These are phyloP conservation scores for Teunomyces kruisii DNA, from an alignment of 805 yeast species.

Conservation along the genomic window DNA sequence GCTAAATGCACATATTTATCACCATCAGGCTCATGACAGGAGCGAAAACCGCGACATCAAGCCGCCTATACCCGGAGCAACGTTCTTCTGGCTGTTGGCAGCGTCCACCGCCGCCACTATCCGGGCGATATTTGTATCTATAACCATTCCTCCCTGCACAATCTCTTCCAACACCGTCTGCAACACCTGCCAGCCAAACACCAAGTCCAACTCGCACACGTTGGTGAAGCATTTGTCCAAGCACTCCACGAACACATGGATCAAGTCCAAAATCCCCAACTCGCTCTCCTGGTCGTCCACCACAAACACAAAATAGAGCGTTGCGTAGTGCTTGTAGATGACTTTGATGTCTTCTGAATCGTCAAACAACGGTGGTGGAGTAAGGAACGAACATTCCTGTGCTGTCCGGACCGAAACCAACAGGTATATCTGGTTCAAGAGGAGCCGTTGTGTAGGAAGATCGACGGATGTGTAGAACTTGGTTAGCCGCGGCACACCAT, in stretches of 20 bases:
- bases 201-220: constrained; percentile 93
- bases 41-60: constrained; percentile 3
- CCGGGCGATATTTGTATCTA: constrained; percentile 80
- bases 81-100: constrained; percentile 52
- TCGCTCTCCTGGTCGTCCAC: constrained; percentile 97
- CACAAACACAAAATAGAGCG: constrained; percentile 91
- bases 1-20: not conserved
- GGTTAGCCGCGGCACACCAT: constrained; percentile 84
- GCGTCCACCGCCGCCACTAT: constrained; percentile 84
- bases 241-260: constrained; percentile 95
- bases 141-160: constrained; percentile 97
- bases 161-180: constrained; percentile 90
- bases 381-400: constrained; percentile 81
- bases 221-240: constrained; percentile 89
- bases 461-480: constrained; percentile 94
- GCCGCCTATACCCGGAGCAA: constrained; percentile 11
- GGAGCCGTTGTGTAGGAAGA: constrained; percentile 72
- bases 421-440: constrained; percentile 79
- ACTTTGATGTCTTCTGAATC: constrained; percentile 77
- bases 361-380: constrained; percentile 80
- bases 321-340: constrained; percentile 91
- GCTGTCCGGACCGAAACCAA: constrained; percentile 70
- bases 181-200: constrained; percentile 97
- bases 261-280: constrained; percentile 87
- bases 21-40: not conserved